phyloP scores from a whole-genome alignment of 208 protist genomes.

The Leishmania martiniquensis region DNA sequence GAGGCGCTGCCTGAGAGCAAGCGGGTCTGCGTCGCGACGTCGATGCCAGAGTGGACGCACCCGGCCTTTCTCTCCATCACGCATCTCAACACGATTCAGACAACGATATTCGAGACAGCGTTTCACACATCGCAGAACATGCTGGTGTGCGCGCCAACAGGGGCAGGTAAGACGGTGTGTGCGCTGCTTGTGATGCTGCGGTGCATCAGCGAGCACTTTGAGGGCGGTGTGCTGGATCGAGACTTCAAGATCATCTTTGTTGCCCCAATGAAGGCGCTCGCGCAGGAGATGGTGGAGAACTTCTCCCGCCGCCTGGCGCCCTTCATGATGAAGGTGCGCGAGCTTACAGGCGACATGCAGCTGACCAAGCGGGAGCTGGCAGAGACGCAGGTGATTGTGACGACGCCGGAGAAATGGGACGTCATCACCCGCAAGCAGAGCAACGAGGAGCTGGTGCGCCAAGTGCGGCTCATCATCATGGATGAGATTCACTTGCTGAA shows the following conservation, averaged over 20 bases:
- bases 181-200: conserved; percentile 97
- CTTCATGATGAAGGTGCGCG: conserved; percentile 92
- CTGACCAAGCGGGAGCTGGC: conserved; percentile 97
- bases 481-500: conserved; percentile 99
- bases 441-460: conserved; percentile 92
- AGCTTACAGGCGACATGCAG: conserved; percentile 99
- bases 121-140: conserved; percentile 99
- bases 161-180: conserved; percentile 98
- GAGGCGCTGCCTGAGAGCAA: conserved; percentile 73
- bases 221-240: conserved; percentile 78
- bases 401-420: conserved; percentile 99
- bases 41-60: conserved; percentile 91
- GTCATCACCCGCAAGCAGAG: conserved; percentile 98
- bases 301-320: conserved; percentile 93
- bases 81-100: conserved; percentile 97
- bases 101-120: conserved; percentile 95
- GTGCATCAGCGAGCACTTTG: conserved; percentile 93
- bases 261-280: conserved; percentile 99
- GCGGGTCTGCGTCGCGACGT: conserved; percentile 80
- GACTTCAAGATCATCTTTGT: conserved; percentile 99
- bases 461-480: conserved; percentile 97
- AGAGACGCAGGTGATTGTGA: conserved; percentile 99
- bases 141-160: conserved; percentile 99
- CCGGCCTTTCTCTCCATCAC: conserved; percentile 90
- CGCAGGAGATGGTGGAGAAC: conserved; percentile 97